A percentile compares a stretch with the other conserved stretches of the same genome.
These are phyloP conservation scores for Cordyceps cateniannulata DNA, from an alignment of 2,329 filamentous ascomycete genomes.

Conservation along the genomic window DNA sequence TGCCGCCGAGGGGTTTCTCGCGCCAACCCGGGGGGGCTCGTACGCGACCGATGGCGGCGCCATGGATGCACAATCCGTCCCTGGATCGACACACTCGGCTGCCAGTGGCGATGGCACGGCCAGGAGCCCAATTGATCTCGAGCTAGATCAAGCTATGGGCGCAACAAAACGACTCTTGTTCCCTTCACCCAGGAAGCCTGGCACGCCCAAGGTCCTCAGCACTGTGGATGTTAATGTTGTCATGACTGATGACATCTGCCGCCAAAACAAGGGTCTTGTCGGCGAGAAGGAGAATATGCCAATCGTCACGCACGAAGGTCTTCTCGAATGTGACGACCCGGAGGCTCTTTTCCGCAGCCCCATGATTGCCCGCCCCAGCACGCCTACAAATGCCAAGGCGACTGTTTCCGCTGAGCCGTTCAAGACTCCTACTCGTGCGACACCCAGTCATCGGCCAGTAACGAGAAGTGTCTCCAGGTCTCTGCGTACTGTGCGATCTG, in stretches of 20 bases:
- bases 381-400: slow-evolving; percentile 42
- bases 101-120: slow-evolving; percentile 52
- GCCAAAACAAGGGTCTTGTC: slow-evolving; percentile 28
- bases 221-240: slow-evolving; percentile 50
- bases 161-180: slow-evolving; percentile 66
- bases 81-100: slow-evolving; percentile 46
- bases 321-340: slow-evolving; percentile 41
- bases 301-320: slow-evolving; percentile 26
- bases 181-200: slow-evolving; percentile 65
- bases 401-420: slow-evolving; percentile 37
- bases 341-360: slow-evolving; percentile 62
- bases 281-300: slow-evolving; percentile 44
- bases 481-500: slow-evolving; percentile 39
- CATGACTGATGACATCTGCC: slow-evolving; percentile 33
- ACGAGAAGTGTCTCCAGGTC: slow-evolving; percentile 55
- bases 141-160: slow-evolving; percentile 42
- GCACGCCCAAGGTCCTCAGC: slow-evolving; percentile 53
- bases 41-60: slow-evolving; percentile 17
- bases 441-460: slow-evolving; percentile 53
- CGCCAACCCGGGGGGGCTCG: slow-evolving; percentile 1
- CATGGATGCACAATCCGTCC: slow-evolving; percentile 20
- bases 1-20: not conserved
- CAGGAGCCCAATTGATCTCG: slow-evolving; percentile 49
- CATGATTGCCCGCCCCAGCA: slow-evolving; percentile 39
- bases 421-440: slow-evolving; percentile 59